Evolutionary conservation across 805 yeast genomes (phyloP), one percentile per base, ranked within the genome.

Genomic region (Metschnikowia reukaufii): DNA sequence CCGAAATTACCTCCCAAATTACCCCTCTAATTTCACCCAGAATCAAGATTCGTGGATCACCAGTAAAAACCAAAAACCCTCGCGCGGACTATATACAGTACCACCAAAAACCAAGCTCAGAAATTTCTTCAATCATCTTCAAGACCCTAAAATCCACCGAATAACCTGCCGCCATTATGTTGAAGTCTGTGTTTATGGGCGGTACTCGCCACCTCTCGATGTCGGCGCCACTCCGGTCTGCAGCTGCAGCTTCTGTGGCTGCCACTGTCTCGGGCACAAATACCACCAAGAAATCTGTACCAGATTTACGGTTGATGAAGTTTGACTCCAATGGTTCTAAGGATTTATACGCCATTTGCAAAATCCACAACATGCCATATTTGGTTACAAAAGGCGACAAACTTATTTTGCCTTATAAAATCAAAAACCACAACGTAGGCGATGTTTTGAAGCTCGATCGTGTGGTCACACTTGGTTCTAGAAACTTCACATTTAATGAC

Each of bases 351-450:
- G 98, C 98, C 38, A 75, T 88, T 7, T 77, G 92, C 55, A 82
- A 81, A 56, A 78, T 94, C 32, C 94, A 89, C 70, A 81, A 84
- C 66, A 82, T 89, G 66, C 88, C 94, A 36, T 90, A 88, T 61
- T 72, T 94, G 51, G 94, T 94, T 15, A 90, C 98, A 20, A 81
- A 84, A 55, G 99, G 99, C 18, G 99, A 94, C 65, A 78, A 76
- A 54, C 78, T 94, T 43, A 77, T 82, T 19, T 67, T 94, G 33
- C 97, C 97, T 2, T 91, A 80, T 66, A 79, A 82, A 53, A 62
- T 94, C 73, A 84, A 82, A 58, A 79, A 81, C 44, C 94, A 85
- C 9, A 76, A 82, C 43, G 83, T 92, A 4, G 99, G 99, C 16
- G 97, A 91, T 65, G 73, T 74, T n/a, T 72, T 94, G 42, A 69